Percentiles rank a stretch among this genome's conserved stretches.
Conservation (phyloP, 345 rosid species). For the thale cress (Arabidopsis thaliana) region TAIR10.1 NC_003075.7:17647001-17647500, state of each 20-base stretch:
- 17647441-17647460: slow-evolving; percentile 79
- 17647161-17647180: slow-evolving; percentile 85
- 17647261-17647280: slow-evolving; percentile 80
- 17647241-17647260: slow-evolving; percentile 59
- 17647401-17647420: slow-evolving; percentile 67
- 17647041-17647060: neutral
- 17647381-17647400: neutral
- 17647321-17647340: slow-evolving; percentile 63
- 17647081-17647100: neutral
- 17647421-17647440: slow-evolving; percentile 83
- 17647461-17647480: slow-evolving; percentile 94
- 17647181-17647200: slow-evolving; percentile 92
- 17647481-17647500: slow-evolving; percentile 96
- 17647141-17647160: slow-evolving; percentile 91
- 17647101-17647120: slow-evolving; percentile 4
- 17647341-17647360: neutral
- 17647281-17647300: slow-evolving; percentile 76
- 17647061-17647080: neutral
- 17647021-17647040: slow-evolving; percentile 59
- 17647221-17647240: slow-evolving; percentile 74
- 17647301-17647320: slow-evolving; percentile 79
- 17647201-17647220: slow-evolving; percentile 79
- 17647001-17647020: slow-evolving; percentile 85
- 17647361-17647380: neutral
- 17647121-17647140: neutral